Evolutionary conservation across 345 rosid species (phyloP), one percentile per base, ranked within the genome.

Genomic region (Linum usitatissimum): DNA sequence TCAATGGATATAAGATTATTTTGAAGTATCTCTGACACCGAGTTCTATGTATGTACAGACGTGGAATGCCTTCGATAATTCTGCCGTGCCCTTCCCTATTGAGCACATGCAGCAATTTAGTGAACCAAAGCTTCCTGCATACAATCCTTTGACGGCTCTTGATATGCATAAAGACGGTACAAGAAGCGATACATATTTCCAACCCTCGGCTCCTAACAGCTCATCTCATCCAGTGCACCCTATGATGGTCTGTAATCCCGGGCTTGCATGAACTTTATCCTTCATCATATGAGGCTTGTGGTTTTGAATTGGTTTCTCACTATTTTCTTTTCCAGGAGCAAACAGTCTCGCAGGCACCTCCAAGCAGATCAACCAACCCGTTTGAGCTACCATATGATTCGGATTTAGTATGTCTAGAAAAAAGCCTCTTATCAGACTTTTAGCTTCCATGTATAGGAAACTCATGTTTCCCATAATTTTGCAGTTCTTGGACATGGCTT

Each of bases 301-400:
- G 61, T 67, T 19, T 14, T 65, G 57, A 70, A 18, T 53, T 55
- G 21, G 18, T 19, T 53, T 64, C 17, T 7, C 38, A 7, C 28
- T 23, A n/a, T 66, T 55, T 66, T 30, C 31, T 60, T 67, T 65
- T 39, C 28, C 82, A 89, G 97, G 87, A 65, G 68, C 81, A 78
- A 54, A 59, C 69, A 60, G 72, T 78, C 60, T 53, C 71, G 28
- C 81, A 69, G 49, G 61, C 70, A 63, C 61, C 72, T 48, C 75
- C 72, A 60, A 74, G 45, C 55, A 86, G 76, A 77, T 87, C 99
- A 76, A 82, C 68, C 64, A 93, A 93, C 61, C 99, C 99, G 18
- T 93, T 93, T 83, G 99, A 93, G 81, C 73, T 93, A 65, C 88
- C 97, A 36, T 87, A 68, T 74, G 91, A 86, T 71, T 72, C 85